Evolutionary conservation across 805 yeast species (phyloP), one percentile per base, ranked within the genome.

Genomic region (Zygoascus ofunaensis): DNA sequence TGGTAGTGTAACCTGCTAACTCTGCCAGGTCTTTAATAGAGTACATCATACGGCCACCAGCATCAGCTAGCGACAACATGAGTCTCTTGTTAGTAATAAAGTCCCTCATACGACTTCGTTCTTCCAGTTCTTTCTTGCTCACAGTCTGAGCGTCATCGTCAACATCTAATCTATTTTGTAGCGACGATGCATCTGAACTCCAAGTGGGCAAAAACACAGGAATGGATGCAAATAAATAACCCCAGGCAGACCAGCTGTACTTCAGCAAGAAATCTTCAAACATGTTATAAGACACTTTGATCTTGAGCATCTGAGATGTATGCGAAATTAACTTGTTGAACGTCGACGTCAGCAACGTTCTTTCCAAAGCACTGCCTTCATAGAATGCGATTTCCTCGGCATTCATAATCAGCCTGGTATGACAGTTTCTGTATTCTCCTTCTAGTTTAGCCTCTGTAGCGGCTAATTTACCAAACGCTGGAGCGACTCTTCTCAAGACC

Each of bases 371-470:
- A 0, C 90, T 80, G 18, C 97, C 97, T 58, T 87, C 87, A 61
- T 87, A 89, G 58, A 89, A 89, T 0, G 95, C 94, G 55, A 89
- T 87, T 60, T 89, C 97, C 65, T 89, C 97, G 57, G 87, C 81
- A 57, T 89, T 89, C 46, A 82, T 81, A 57, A 87, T 87, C 60
- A 89, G 71, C 57, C 85, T 84, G 56, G 87, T 68, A 59, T 89
- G 94, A 53, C 84, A 82, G 54, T 84, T 87, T 61, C 87, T 84
- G 60, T 85, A 89, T 45, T 82, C 82, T 39, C 96, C 96, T 65
- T 89, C 96, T 26, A 87, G 73, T 41, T 77, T 77, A 8, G 94
- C 82, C 59, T 79, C 82, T 34, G 67, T 65, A 42, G 90, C 78
- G 26, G 87, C 76, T 43, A 89, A 64, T 56, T 73, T 76, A 12